phyloP scores from a whole-genome alignment of 176 grass and related monocot species.

The Eleusine coracana region DNA sequence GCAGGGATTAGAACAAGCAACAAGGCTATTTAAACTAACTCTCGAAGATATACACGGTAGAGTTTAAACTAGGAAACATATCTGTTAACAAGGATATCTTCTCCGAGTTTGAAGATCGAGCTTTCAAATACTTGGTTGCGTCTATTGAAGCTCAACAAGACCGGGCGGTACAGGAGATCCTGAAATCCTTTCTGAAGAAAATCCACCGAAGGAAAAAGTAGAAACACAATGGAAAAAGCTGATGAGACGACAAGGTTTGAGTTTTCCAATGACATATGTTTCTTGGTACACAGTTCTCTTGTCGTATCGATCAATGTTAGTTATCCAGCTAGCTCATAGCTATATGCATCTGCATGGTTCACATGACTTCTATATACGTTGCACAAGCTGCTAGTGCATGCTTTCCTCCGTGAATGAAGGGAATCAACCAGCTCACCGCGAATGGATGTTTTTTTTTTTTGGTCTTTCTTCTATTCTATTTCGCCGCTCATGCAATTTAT shows the following conservation, averaged over 20 bases:
- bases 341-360: slow-evolving; percentile 4
- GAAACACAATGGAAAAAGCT: background rate
- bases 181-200: slow-evolving; percentile 46
- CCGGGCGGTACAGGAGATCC: slow-evolving; percentile 10
- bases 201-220: slow-evolving; percentile 43
- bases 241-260: background rate
- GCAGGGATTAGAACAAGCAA: no score
- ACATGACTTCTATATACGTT: background rate
- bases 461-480: background rate
- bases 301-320: background rate
- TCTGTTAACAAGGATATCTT: slow-evolving; percentile 30
- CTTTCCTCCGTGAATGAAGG: slow-evolving; percentile 47
- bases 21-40: no score
- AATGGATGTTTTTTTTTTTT: slow-evolving; percentile 20
- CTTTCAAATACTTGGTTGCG: slow-evolving; percentile 38
- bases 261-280: slow-evolving; percentile 20
- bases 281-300: background rate
- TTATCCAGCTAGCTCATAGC: background rate
- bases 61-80: no score
- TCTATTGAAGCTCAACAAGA: slow-evolving; percentile 40
- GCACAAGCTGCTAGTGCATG: background rate
- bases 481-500: background rate
- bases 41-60: no score
- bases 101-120: slow-evolving; percentile 36
- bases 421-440: background rate